Percentiles rank a stretch among this genome's conserved stretches.
phyloP scores from a whole-genome alignment of 106 monocot genomes.

The Dactylorhiza incarnata region DNA sequence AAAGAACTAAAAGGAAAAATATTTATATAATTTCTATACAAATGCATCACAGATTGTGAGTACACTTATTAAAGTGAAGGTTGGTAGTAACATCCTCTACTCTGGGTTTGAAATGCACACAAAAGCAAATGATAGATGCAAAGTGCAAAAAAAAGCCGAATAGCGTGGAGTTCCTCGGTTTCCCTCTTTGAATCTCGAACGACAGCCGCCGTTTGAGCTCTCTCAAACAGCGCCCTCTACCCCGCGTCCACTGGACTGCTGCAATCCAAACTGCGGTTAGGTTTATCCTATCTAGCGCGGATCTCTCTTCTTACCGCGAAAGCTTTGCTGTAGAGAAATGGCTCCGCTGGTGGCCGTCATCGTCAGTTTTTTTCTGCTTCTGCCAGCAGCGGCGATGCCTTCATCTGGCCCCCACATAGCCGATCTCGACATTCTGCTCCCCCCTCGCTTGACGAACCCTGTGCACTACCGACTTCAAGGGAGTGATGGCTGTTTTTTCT shows the following conservation, averaged over 20 bases:
- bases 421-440: conserved; percentile 79
- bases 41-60: too few relatives aligned
- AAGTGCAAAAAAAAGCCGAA: too few relatives aligned
- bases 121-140: too few relatives aligned
- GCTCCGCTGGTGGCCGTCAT: background rate
- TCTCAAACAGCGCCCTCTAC: too few relatives aligned
- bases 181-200: too few relatives aligned
- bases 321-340: background rate
- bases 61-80: too few relatives aligned
- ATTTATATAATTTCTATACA: too few relatives aligned
- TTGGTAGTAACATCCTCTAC: too few relatives aligned
- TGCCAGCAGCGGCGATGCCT: conserved; percentile 2
- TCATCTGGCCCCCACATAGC: conserved; percentile 68
- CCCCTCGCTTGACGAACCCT: conserved; percentile 70
- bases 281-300: background rate
- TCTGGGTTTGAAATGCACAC: too few relatives aligned
- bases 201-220: too few relatives aligned
- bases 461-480: conserved; percentile 72
- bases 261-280: background rate
- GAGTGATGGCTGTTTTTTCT: conserved; percentile 77
- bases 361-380: conserved; percentile 2
- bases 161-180: too few relatives aligned
- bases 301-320: background rate
- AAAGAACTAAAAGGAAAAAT: too few relatives aligned
- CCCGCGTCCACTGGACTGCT: background rate